A percentile compares a stretch with the other conserved stretches of the same genome.
These are phyloP conservation scores for Mycena venus DNA, from an alignment of 768 basidiomycete species.

Conservation along the genomic window DNA sequence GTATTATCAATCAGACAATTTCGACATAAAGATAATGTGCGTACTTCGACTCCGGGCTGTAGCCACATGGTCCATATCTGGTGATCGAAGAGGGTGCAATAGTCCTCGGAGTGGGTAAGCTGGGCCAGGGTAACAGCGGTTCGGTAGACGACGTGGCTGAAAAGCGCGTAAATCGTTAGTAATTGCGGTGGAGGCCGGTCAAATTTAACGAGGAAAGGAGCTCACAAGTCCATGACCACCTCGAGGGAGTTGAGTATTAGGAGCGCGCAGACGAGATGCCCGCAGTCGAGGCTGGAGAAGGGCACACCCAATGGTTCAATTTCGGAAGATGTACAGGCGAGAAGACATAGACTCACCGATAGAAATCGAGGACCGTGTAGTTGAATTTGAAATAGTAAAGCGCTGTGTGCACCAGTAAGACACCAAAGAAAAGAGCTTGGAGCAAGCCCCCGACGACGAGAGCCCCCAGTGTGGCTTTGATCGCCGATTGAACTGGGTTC, in stretches of 20 bases:
- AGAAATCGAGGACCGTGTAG: no score
- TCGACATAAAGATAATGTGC: neutral
- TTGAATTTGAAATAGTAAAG: no score
- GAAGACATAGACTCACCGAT: no score
- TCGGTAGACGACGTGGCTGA: neutral
- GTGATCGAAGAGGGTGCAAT: constrained; percentile 4
- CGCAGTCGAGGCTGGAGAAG: no score
- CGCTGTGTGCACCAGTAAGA: no score
- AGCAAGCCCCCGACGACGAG: no score
- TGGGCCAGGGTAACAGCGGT: neutral
- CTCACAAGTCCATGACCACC: neutral
- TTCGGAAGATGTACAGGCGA: no score
- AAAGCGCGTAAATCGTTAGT: neutral
- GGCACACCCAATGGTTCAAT: no score
- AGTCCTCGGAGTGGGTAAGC: constrained; percentile 11
- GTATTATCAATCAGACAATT: neutral
- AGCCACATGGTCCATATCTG: constrained; percentile 29
- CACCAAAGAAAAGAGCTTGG: no score
- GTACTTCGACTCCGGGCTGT: constrained; percentile 17
- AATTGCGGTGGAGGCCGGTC: no score
- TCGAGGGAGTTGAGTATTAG: neutral
- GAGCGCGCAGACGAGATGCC: neutral
- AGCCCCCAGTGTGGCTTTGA: no score
- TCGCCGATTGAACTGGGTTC: no score
- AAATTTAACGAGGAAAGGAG: neutral